Evolutionary conservation across 805 yeast species (phyloP).

Genomic region (Ogataea thermomethanolica): DNA sequence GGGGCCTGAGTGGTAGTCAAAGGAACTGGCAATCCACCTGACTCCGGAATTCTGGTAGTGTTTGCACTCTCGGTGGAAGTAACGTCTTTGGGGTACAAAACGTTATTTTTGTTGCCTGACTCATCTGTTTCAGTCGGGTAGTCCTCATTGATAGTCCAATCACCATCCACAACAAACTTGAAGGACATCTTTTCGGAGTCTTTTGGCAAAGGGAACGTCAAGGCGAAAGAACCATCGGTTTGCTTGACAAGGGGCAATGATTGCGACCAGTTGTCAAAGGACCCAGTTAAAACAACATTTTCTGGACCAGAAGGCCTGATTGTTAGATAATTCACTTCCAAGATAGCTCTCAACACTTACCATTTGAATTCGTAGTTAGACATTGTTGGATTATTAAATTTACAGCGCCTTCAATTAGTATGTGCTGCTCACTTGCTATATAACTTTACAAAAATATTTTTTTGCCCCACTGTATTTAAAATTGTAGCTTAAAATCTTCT

Average conservation of each 20-base stretch:
- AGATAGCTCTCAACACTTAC: constrained; percentile 16
- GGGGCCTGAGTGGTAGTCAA: constrained; percentile 13
- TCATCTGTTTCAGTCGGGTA: constrained; percentile 45
- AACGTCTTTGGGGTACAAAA: constrained; percentile 38
- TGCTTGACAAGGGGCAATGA: constrained; percentile 46
- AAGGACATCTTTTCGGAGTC: constrained; percentile 33
- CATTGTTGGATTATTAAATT: constrained; percentile 25
- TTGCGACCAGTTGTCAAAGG: constrained; percentile 56
- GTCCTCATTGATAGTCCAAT: constrained; percentile 45
- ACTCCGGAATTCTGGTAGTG: constrained; percentile 40
- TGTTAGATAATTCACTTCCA: background rate
- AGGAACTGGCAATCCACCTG: constrained; percentile 41
- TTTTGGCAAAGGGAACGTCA: constrained; percentile 30
- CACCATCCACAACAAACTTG: constrained; percentile 60
- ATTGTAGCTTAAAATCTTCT: background rate
- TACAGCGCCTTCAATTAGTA: constrained; percentile 1
- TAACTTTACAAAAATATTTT: constrained; percentile 18
- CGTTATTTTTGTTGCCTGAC: constrained; percentile 51
- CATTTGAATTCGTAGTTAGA: constrained; percentile 26
- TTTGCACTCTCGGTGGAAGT: constrained; percentile 29
- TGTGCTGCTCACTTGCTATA: constrained; percentile 10
- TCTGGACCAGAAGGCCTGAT: constrained; percentile 35
- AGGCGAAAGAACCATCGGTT: constrained; percentile 33
- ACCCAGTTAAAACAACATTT: constrained; percentile 55
- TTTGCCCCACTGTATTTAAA: constrained; percentile 8